A percentile compares a stretch with the other conserved stretches of the same genome.
phyloP scores from a whole-genome alignment of 129 eudicot species.

The Chrysanthemum seticuspe region DNA sequence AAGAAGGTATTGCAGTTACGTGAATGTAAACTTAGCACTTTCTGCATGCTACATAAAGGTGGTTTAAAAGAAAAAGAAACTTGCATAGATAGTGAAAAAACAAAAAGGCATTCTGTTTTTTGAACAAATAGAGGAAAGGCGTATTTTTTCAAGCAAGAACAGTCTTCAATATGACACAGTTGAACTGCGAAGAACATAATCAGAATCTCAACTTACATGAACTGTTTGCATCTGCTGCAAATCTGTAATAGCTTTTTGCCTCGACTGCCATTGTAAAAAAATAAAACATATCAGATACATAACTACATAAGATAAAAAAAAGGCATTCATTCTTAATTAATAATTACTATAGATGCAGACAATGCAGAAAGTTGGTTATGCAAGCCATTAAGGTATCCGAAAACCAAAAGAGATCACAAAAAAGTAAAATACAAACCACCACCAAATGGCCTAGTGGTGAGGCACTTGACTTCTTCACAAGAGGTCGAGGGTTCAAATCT shows the following conservation, averaged over 20 bases:
- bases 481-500: too few species aligned
- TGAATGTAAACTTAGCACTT: not conserved
- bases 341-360: not conserved
- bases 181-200: not conserved
- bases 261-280: conserved; percentile 63
- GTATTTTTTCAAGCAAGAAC: not conserved
- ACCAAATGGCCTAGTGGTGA: too few species aligned
- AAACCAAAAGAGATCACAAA: not conserved
- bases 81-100: not conserved
- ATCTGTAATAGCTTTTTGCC: conserved; percentile 88
- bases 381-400: not conserved
- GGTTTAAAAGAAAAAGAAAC: not conserved
- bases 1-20: not conserved
- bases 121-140: not conserved
- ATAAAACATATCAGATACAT: conserved; percentile 12
- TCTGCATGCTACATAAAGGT: not conserved
- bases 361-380: not conserved
- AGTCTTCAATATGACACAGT: too few species aligned
- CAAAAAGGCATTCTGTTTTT: not conserved
- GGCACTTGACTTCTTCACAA: too few species aligned
- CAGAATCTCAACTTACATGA: conserved; percentile 57
- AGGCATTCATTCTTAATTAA: not conserved
- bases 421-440: not conserved
- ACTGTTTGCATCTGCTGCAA: conserved; percentile 79
- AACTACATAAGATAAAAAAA: not conserved